Evolutionary conservation across 140 eudicot genomes (phyloP), one percentile per base, ranked within the genome.

Genomic region (Cichorium intybus): DNA sequence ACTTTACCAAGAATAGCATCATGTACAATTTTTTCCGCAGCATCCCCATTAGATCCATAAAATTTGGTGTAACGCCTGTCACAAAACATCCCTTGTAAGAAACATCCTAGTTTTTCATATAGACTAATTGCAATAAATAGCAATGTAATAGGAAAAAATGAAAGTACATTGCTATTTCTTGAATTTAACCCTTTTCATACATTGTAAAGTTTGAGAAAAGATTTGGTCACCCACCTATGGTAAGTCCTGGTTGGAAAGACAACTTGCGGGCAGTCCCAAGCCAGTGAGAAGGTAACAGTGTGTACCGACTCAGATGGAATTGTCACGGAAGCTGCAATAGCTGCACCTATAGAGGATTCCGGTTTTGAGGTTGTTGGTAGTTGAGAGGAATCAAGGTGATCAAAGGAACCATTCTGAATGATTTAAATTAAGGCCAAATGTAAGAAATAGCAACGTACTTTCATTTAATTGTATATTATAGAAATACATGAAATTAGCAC

Each of bases 251-350:
- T 93, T 9, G 61, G 77, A 68, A 93, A 93, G 64, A 54, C 81
- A 43, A 83, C 82, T 70, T 93, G 89, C 11, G 99, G 95, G 68
- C 88, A 88, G 78, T 88, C 96, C 99, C 99, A 93, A 23, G 97
- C 85, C 75, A 93, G 60, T 22, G 99, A 83, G 64, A 93, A 93
- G 16, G 97, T 85, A 22, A 86, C 85, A 1, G 85, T 83, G 34
- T 70, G 80, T 50, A 82, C 85, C 14, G 84, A 54, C 31, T 71
- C 89, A 48, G 96, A 28, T 26, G 97, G 90, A 67, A 93, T 59
- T 37, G 82, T 79, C 62, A 88, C 66, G 34, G 95, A 81, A 79
- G 95, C 96, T 53, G 99, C 93, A 73, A 93, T 35, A 24, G 94
- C 95, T 29, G 99, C 99, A 62, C 99, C 99, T 69, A 82, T 75